Evolutionary conservation across 192 early-diverging fungal species (phyloP).

Genomic region (Mortierella claussenii): DNA sequence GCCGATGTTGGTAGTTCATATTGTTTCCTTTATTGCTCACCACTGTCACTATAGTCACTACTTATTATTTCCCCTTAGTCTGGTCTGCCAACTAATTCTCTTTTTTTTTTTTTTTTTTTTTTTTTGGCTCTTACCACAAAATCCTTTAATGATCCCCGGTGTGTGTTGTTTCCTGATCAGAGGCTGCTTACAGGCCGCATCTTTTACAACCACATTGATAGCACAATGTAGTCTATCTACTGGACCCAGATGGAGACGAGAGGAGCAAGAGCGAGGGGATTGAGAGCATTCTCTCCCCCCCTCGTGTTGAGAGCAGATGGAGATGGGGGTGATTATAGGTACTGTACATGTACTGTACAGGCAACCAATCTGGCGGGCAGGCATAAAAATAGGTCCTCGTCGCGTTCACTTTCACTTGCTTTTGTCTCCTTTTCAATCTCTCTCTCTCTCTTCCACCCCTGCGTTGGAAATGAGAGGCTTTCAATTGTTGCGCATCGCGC

Average conservation of each 20-base stretch:
- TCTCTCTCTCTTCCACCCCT: not conserved
- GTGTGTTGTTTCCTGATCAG: not conserved
- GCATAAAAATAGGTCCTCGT: too few relatives aligned
- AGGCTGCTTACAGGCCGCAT: too few relatives aligned
- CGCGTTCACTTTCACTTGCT: not conserved
- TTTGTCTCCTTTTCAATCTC: not conserved
- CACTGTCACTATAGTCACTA: too few relatives aligned
- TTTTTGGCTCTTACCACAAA: not conserved
- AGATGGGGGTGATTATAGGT: not conserved
- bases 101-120: not conserved
- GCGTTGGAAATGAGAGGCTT: not conserved
- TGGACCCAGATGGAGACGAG: not conserved
- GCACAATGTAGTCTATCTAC: too few relatives aligned
- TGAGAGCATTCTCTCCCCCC: too few relatives aligned
- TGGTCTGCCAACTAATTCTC: not conserved
- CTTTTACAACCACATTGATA: too few relatives aligned
- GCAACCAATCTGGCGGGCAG: too few relatives aligned
- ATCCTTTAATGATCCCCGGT: not conserved
- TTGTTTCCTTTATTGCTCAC: too few relatives aligned
- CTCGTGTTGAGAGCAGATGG: too few relatives aligned
- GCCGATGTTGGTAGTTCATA: too few relatives aligned
- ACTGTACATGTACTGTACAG: not conserved
- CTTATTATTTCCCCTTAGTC: not conserved
- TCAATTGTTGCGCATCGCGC: not conserved
- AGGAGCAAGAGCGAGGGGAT: not conserved